Base-by-base conservation (phyloP, 768 basidiomycete genomes). In the Collybia sordida region DNA sequence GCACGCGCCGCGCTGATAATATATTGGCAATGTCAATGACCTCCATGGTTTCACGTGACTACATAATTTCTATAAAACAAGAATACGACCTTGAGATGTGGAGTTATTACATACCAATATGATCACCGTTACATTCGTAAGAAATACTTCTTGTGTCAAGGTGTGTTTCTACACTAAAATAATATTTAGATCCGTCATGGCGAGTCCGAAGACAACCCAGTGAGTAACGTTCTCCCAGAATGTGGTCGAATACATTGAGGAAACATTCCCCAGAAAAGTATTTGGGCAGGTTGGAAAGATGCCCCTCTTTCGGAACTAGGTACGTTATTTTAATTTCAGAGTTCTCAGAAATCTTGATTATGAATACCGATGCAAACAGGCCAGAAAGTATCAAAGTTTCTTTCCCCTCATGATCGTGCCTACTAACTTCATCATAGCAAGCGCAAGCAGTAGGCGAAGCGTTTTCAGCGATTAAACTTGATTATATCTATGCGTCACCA, bases 261-360 rank as follows among this genome's bases (percentile, higher is more conserved):
- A 28, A 23, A 19, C 39, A 23, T 28, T 42, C 42, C 42, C 14
- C 43, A 76, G 73, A 69, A 61, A 59, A 42, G 58, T 0, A 65
- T 87, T 8, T 89, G 88, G 87, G 83, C 88, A 19, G 90, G 90
- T 3, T 88, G 87, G 81, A 81, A 78, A 53, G 88, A 92, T 67
- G 75, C 88, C 1, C 86, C 88, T 0, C 72, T 92, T 8, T 84
- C 86, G 28, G 79, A 80, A 50, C 79, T 86, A 49, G 90, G 90
- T 83, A 47, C 31, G 37, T 37, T n/a, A 14, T 24, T 37, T 48
- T 14, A 41, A 38, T 31, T 56, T 27, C 22, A 7, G 31, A 31
- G 3, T 3, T 11, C 14, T 12, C 31, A 12, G 31, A 11, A 7
- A 31, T 3, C 31, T 14, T 31, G 9, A 31, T 31, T 31, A 11